A percentile compares a stretch with the other conserved stretches of the same genome.
Evolutionary conservation across 805 yeast genomes (phyloP).

Genomic region (Hanseniaspora vineae): DNA sequence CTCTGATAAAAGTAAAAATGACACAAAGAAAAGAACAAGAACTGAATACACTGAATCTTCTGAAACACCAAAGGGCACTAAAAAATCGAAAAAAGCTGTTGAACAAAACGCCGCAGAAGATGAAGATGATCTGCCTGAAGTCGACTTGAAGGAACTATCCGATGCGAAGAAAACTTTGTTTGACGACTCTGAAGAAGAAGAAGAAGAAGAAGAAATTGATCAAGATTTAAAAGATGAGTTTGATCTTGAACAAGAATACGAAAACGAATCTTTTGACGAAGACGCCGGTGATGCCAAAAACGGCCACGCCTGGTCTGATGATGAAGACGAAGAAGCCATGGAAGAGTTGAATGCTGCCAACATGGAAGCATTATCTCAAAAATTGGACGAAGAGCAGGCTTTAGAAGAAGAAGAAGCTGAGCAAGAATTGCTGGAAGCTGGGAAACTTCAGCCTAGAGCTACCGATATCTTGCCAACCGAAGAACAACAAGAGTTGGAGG

Average conservation of each 20-base stretch:
- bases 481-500: constrained; percentile 46
- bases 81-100: constrained; percentile 15
- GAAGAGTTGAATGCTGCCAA: constrained; percentile 67
- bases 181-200: constrained; percentile 34
- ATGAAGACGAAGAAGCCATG: constrained; percentile 48
- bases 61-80: constrained; percentile 14
- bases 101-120: constrained; percentile 22
- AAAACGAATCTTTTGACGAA: constrained; percentile 22
- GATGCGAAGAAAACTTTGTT: constrained; percentile 63
- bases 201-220: constrained; percentile 14
- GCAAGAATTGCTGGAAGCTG: constrained; percentile 46
- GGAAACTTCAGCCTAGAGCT: constrained; percentile 58
- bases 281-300: constrained; percentile 16
- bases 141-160: constrained; percentile 52
- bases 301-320: constrained; percentile 67
- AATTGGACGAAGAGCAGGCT: constrained; percentile 47
- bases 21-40: neutral
- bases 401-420: constrained; percentile 52
- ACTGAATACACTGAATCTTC: constrained; percentile 5
- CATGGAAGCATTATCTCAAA: constrained; percentile 66
- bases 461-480: constrained; percentile 52
- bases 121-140: constrained; percentile 46
- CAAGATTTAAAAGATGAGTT: constrained; percentile 32
- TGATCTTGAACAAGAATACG: constrained; percentile 47
- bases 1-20: neutral